These are phyloP conservation scores for Ligustrum vulgare DNA, from an alignment of 257 asterid species.

Conservation along the genomic window DNA sequence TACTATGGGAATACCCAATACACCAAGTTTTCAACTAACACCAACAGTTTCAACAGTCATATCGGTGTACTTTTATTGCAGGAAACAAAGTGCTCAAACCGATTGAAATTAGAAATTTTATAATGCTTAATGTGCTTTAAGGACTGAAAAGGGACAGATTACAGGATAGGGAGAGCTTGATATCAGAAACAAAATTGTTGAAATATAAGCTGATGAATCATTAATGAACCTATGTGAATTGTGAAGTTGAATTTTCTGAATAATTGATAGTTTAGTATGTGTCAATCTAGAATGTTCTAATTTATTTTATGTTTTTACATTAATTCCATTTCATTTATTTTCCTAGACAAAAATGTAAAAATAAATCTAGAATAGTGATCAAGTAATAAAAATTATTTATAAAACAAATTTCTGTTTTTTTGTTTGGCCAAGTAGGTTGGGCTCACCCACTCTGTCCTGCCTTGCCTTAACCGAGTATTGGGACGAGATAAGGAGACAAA, in stretches of 20 bases:
- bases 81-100: background rate
- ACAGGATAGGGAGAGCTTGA: background rate
- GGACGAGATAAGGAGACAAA: too few relatives aligned
- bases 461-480: too few relatives aligned
- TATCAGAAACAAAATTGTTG: background rate
- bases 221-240: too few relatives aligned
- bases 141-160: background rate
- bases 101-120: background rate
- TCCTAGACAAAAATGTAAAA: background rate
- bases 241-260: background rate
- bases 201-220: too few relatives aligned
- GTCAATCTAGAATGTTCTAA: background rate
- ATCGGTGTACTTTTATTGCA: background rate
- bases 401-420: too few relatives aligned
- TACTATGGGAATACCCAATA: background rate
- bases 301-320: too few relatives aligned
- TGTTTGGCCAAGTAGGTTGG: background rate
- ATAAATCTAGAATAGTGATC: too few relatives aligned
- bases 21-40: background rate
- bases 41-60: background rate
- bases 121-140: background rate
- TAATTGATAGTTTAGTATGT: background rate
- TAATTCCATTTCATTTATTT: too few relatives aligned
- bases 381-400: too few relatives aligned
- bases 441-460: too few relatives aligned